phyloP scores from a whole-genome alignment of 305 asterid species.

The Plantago lanceolata region DNA sequence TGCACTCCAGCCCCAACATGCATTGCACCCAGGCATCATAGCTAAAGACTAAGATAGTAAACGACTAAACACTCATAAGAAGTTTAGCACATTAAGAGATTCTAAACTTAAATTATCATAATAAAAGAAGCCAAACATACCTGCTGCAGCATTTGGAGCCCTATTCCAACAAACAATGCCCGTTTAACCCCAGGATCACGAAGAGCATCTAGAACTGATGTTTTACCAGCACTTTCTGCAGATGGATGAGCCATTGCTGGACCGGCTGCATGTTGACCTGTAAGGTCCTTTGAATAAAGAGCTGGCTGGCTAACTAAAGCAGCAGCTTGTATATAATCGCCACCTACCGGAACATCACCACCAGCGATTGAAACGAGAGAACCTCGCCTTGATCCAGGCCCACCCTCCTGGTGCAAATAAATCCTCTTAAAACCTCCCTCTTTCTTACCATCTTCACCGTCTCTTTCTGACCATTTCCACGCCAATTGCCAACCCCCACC shows the following conservation, averaged over 20 bases:
- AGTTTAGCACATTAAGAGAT: too few relatives aligned
- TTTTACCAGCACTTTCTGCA: slow-evolving; percentile 36
- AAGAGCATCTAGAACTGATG: slow-evolving; percentile 37
- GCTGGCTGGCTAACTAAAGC: slow-evolving; percentile 66
- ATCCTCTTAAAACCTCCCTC: slow-evolving; percentile 79
- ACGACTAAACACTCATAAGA: too few relatives aligned
- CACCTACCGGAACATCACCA: slow-evolving; percentile 38
- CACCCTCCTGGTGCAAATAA: slow-evolving; percentile 71
- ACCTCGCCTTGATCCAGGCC: slow-evolving; percentile 56
- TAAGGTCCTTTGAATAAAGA: slow-evolving; percentile 36
- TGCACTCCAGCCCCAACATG: too few relatives aligned
- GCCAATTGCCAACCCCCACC: slow-evolving; percentile 98
- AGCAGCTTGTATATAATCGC: slow-evolving; percentile 43
- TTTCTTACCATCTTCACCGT: slow-evolving; percentile 49
- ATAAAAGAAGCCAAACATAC: slow-evolving; percentile 25
- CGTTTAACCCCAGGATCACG: slow-evolving; percentile 60
- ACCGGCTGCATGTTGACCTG: slow-evolving; percentile 41
- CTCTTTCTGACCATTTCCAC: slow-evolving; percentile 50
- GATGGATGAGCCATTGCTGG: slow-evolving; percentile 45
- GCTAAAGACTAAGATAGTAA: too few relatives aligned
- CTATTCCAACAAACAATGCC: slow-evolving; percentile 59
- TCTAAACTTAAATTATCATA: not conserved
- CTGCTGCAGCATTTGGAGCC: slow-evolving; percentile 69
- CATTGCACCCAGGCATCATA: too few relatives aligned
- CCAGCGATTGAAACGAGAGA: slow-evolving; percentile 74